Evolutionary conservation across 2,329 filamentous ascomycete genomes (phyloP).

Genomic region (Fusarium palustre): DNA sequence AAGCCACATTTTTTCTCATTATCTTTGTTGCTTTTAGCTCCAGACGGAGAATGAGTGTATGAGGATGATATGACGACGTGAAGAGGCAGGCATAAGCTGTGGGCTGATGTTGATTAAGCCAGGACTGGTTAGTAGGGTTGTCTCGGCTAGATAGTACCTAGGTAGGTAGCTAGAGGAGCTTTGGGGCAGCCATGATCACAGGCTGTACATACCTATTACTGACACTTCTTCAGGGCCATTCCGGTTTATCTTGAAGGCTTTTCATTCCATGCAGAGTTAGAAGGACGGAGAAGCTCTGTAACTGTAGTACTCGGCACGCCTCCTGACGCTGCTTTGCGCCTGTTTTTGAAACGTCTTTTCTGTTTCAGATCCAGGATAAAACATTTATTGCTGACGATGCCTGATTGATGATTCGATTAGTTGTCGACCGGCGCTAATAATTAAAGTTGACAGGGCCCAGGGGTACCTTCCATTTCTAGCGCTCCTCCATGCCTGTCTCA

Average conservation of each 20-base stretch:
- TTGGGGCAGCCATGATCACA: not conserved
- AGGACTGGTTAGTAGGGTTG: not conserved
- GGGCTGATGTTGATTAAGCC: not conserved
- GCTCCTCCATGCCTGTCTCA: not conserved
- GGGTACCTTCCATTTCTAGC: not conserved
- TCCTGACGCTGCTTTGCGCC: not conserved
- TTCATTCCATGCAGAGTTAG: not conserved
- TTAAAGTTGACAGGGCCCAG: constrained; percentile 5
- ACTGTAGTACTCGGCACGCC: not conserved
- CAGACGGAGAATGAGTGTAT: not conserved
- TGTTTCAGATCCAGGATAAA: constrained; percentile 23
- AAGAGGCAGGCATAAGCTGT: not conserved
- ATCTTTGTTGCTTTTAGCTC: not conserved
- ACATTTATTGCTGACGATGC: constrained; percentile 8
- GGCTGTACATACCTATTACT: not conserved
- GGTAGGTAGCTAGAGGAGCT: too few relatives aligned
- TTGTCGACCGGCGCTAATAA: not conserved
- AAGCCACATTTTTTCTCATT: not conserved
- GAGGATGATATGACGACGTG: not conserved
- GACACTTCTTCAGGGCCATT: not conserved
- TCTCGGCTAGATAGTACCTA: not conserved
- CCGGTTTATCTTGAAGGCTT: not conserved
- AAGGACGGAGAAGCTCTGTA: not conserved
- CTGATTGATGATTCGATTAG: not conserved
- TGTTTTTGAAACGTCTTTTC: constrained; percentile 8